Evolutionary conservation across 306 rosid species (phyloP).

Genomic region (Vachellia collinsii): DNA sequence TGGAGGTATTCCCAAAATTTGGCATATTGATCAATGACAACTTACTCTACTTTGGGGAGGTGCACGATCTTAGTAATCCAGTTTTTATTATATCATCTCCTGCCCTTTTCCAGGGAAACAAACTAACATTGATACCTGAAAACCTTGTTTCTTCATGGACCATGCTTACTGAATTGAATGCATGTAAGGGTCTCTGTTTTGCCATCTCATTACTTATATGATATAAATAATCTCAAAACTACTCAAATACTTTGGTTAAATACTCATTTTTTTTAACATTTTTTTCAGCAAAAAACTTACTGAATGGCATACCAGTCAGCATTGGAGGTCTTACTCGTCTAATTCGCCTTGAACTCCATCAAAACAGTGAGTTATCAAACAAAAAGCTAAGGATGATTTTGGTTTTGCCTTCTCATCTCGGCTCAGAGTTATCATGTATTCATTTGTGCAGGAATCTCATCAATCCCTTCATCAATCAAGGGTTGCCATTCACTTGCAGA

Average conservation of each 20-base stretch:
- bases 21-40: conserved; percentile 27
- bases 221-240: conserved; percentile 28
- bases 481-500: conserved; percentile 79
- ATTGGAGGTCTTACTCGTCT: conserved; percentile 83
- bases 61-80: conserved; percentile 27
- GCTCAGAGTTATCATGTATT: conserved; percentile 29
- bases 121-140: conserved; percentile 62
- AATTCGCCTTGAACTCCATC: conserved; percentile 81
- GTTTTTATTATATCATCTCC: background rate
- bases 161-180: conserved; percentile 83
- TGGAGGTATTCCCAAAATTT: conserved; percentile 68
- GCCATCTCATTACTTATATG: conserved; percentile 5
- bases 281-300: conserved; percentile 79
- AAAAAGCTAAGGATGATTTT: conserved; percentile 12
- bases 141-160: conserved; percentile 79
- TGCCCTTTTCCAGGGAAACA: conserved; percentile 75
- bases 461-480: conserved; percentile 75
- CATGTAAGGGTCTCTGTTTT: conserved; percentile 55
- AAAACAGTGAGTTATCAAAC: conserved; percentile 73
- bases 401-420: conserved; percentile 34
- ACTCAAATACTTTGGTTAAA: conserved; percentile 28
- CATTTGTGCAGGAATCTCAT: conserved; percentile 68
- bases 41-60: conserved; percentile 7
- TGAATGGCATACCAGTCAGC: conserved; percentile 67
- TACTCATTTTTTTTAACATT: conserved; percentile 26